These are phyloP conservation scores for Rhizomucor pusillus DNA, from an alignment of 371 early-diverging fungal species.

Conservation along the genomic window DNA sequence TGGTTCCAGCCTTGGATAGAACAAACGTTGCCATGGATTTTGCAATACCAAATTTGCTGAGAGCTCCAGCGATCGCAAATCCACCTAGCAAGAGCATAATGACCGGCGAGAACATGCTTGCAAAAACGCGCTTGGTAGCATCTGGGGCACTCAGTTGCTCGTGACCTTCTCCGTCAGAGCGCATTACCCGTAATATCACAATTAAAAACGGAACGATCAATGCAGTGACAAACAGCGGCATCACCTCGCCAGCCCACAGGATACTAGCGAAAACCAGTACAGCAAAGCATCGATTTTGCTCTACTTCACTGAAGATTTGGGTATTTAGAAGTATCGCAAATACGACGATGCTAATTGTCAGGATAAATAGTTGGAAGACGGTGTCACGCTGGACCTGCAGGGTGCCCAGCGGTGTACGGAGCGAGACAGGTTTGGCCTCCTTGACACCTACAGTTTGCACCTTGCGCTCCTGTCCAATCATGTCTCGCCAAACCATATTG, in stretches of 20 bases:
- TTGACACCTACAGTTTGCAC: slow-evolving; percentile 65
- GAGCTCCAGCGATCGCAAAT: slow-evolving; percentile 78
- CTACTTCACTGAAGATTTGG: slow-evolving; percentile 56
- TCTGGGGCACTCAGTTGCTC: slow-evolving; percentile 51
- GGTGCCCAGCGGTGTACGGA: slow-evolving; percentile 48
- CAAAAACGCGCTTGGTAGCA: slow-evolving; percentile 71
- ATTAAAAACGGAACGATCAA: slow-evolving; percentile 86
- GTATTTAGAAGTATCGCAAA: slow-evolving; percentile 54
- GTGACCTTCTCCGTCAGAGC: slow-evolving; percentile 47
- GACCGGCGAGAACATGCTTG: slow-evolving; percentile 80
- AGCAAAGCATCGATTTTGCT: slow-evolving; percentile 84
- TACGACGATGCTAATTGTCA: slow-evolving; percentile 47
- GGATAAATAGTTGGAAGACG: slow-evolving; percentile 30
- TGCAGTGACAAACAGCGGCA: slow-evolving; percentile 94
- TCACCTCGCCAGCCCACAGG: slow-evolving; percentile 95
- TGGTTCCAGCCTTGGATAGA: slow-evolving; percentile 85
- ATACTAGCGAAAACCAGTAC: slow-evolving; percentile 84
- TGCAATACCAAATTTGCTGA: slow-evolving; percentile 90
- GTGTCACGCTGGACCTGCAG: slow-evolving; percentile 39
- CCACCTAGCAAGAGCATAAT: slow-evolving; percentile 85
- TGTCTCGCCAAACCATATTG: slow-evolving; percentile 96
- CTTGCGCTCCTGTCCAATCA: slow-evolving; percentile 90
- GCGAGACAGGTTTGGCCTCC: slow-evolving; percentile 31
- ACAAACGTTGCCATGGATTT: slow-evolving; percentile 86
- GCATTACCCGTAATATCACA: slow-evolving; percentile 82